phyloP scores from a whole-genome alignment of 1,284 basidiomycete genomes.

The Fomes fomentarius region DNA sequence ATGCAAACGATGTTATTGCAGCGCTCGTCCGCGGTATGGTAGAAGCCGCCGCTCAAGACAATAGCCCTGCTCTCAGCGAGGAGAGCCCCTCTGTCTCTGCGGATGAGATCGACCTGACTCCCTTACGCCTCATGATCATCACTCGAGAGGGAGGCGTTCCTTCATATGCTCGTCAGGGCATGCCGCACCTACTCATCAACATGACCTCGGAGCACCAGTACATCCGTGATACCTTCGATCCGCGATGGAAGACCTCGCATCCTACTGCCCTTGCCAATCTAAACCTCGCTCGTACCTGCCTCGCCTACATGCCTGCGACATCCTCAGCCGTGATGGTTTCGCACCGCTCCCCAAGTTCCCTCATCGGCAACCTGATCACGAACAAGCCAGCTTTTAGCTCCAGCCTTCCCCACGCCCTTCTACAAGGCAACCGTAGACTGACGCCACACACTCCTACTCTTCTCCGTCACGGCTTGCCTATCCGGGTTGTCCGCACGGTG shows the following conservation, averaged over 20 bases:
- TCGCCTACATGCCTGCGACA: slow-evolving; percentile 90
- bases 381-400: slow-evolving; percentile 98
- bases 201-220: slow-evolving; percentile 86
- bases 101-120: slow-evolving; percentile 74
- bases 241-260: slow-evolving; percentile 78
- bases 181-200: slow-evolving; percentile 97
- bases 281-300: slow-evolving; percentile 84
- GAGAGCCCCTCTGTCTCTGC: slow-evolving; percentile 29
- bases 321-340: slow-evolving; percentile 97
- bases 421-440: slow-evolving; percentile 84
- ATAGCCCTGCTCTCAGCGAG: slow-evolving; percentile 22
- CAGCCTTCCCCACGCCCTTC: slow-evolving; percentile 89
- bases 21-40: slow-evolving; percentile 91
- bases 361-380: slow-evolving; percentile 97
- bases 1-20: slow-evolving; percentile 90
- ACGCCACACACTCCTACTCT: slow-evolving; percentile 93
- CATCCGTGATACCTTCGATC: slow-evolving; percentile 86
- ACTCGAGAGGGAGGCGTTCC: slow-evolving; percentile 97
- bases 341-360: slow-evolving; percentile 92
- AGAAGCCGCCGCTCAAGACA: slow-evolving; percentile 54
- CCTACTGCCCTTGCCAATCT: slow-evolving; percentile 91
- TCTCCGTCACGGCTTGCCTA: slow-evolving; percentile 85
- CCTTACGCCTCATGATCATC: slow-evolving; percentile 96
- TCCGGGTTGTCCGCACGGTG: slow-evolving; percentile 77
- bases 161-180: slow-evolving; percentile 93